Evolutionary conservation across 208 protist genomes (phyloP).

Genomic region (Leishmania arabica): DNA sequence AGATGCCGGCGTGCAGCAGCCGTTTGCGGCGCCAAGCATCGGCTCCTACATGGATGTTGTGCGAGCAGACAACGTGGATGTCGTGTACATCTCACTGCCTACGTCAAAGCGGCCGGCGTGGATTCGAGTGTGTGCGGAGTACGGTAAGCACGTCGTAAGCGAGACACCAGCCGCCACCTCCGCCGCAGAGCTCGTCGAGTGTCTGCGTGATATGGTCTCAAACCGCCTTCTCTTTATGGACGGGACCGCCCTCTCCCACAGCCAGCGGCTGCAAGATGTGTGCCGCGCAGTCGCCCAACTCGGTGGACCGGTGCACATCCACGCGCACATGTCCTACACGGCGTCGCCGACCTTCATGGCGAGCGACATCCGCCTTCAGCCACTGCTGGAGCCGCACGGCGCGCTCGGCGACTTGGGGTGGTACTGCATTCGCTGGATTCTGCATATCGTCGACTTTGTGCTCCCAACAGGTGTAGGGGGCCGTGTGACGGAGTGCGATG

Average conservation of each 20-base stretch:
- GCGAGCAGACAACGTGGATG: constrained; percentile 44
- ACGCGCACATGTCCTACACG: constrained; percentile 52
- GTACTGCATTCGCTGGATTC: constrained; percentile 75
- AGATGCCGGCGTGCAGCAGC: constrained; percentile 1
- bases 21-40: constrained; percentile 29
- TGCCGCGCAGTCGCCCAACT: constrained; percentile 31
- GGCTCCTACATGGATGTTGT: constrained; percentile 65
- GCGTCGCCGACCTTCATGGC: constrained; percentile 52
- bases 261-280: constrained; percentile 53
- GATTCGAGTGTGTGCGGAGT: constrained; percentile 50
- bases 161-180: constrained; percentile 63
- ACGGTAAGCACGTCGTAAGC: constrained; percentile 73
- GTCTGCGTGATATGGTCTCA: constrained; percentile 42
- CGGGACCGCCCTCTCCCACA: constrained; percentile 68
- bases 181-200: constrained; percentile 42
- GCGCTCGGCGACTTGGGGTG: constrained; percentile 76
- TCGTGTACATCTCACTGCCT: constrained; percentile 78
- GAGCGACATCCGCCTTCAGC: constrained; percentile 65
- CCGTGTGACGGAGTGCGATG: constrained; percentile 49
- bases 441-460: constrained; percentile 66
- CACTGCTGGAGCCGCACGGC: constrained; percentile 59
- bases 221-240: constrained; percentile 70
- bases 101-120: constrained; percentile 47
- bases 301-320: constrained; percentile 49
- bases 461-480: constrained; percentile 51